Percentiles rank a stretch among this genome's conserved stretches.
Evolutionary conservation across 2,329 filamentous ascomycete genomes (phyloP).

Genomic region (Aspergillus persii): DNA sequence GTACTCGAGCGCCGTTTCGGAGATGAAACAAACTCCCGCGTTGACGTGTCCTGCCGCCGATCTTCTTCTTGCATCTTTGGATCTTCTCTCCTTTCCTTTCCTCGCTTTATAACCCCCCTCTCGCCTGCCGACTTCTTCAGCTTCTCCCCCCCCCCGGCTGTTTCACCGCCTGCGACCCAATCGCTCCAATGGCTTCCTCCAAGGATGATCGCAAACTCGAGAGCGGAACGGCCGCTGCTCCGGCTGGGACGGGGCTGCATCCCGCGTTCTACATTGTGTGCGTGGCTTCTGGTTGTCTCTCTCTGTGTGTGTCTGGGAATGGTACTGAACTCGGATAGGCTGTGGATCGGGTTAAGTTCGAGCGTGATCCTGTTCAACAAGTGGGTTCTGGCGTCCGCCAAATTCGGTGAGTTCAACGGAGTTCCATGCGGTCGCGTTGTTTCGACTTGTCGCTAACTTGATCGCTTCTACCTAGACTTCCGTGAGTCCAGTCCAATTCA

Average conservation of each 20-base stretch:
- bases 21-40: background rate
- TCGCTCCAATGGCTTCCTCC: background rate
- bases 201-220: background rate
- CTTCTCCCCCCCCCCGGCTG: background rate
- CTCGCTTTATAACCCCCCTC: too few relatives aligned
- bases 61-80: background rate
- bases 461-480: conserved; percentile 35
- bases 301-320: background rate
- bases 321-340: conserved; percentile 46
- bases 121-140: too few relatives aligned
- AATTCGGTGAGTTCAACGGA: conserved; percentile 67
- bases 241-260: conserved; percentile 13
- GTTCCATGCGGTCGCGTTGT: background rate
- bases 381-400: conserved; percentile 81
- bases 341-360: conserved; percentile 88
- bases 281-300: conserved; percentile 6
- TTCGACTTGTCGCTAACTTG: background rate
- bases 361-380: conserved; percentile 99
- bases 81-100: too few relatives aligned
- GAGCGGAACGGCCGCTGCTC: background rate
- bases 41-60: background rate
- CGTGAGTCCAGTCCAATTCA: conserved; percentile 34
- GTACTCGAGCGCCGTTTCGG: background rate
- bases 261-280: conserved; percentile 32
- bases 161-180: background rate